Evolutionary conservation across 2,329 filamentous ascomycete species (phyloP).

Genomic region (Curvularia sp.): DNA sequence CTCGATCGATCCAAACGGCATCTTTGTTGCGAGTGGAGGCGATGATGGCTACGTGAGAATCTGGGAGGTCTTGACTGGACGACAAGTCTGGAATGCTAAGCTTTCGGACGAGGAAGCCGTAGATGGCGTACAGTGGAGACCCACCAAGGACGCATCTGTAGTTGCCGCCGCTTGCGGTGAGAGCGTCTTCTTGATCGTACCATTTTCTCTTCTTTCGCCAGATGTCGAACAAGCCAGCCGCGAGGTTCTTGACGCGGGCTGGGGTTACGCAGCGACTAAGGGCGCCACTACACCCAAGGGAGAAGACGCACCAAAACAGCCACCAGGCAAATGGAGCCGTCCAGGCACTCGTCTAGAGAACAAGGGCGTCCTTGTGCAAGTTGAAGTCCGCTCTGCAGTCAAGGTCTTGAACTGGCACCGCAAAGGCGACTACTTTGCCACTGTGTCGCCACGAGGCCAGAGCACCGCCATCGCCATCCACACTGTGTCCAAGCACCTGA

Average conservation of each 20-base stretch:
- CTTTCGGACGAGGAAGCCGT: constrained; percentile 80
- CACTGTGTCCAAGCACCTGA: constrained; percentile 92
- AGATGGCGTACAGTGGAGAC: constrained; percentile 88
- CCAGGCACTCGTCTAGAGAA: constrained; percentile 77
- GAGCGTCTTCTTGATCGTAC: constrained; percentile 83
- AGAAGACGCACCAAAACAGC: constrained; percentile 69
- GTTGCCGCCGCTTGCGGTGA: constrained; percentile 86
- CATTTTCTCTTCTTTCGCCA: constrained; percentile 69
- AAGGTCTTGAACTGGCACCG: constrained; percentile 95
- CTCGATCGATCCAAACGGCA: constrained; percentile 82
- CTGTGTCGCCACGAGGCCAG: constrained; percentile 82
- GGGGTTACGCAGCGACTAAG: constrained; percentile 83
- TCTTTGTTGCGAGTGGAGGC: constrained; percentile 88
- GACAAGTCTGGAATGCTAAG: constrained; percentile 85
- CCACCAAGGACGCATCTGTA: constrained; percentile 78
- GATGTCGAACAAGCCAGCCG: constrained; percentile 77
- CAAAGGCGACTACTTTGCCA: constrained; percentile 91
- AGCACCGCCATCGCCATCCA: constrained; percentile 88
- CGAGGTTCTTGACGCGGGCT: constrained; percentile 84
- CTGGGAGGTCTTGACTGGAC: constrained; percentile 86
- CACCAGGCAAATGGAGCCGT: constrained; percentile 82
- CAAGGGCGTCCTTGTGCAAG: constrained; percentile 78
- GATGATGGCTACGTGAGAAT: constrained; percentile 92
- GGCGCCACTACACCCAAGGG: constrained; percentile 59
- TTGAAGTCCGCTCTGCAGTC: constrained; percentile 78